phyloP scores from a whole-genome alignment of 2,329 filamentous ascomycete species.

The Fusarium sp. region DNA sequence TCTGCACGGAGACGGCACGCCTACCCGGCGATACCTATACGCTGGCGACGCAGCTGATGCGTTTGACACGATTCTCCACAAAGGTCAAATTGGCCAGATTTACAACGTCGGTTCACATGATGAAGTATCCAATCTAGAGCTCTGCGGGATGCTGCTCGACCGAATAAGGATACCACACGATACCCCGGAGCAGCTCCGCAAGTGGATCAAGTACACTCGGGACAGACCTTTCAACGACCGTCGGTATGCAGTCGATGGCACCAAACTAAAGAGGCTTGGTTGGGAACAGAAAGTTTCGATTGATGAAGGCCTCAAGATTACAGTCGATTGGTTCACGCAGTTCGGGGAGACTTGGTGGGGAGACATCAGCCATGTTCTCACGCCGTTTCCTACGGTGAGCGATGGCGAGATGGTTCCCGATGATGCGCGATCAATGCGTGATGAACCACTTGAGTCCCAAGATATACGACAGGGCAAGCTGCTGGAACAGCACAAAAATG shows the following conservation, averaged over 20 bases:
- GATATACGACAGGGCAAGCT: slow-evolving; percentile 32
- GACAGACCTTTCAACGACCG: slow-evolving; percentile 84
- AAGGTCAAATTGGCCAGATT: slow-evolving; percentile 75
- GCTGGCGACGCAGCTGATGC: slow-evolving; percentile 83
- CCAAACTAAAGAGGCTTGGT: slow-evolving; percentile 72
- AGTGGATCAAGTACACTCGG: slow-evolving; percentile 77
- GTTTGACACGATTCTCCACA: slow-evolving; percentile 85
- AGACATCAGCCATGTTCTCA: slow-evolving; percentile 73
- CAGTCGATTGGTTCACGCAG: slow-evolving; percentile 74
- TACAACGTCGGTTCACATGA: slow-evolving; percentile 86
- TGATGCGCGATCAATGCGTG: slow-evolving; percentile 47
- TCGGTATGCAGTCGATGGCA: slow-evolving; percentile 76
- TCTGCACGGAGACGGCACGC: slow-evolving; percentile 79
- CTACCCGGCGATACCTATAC: slow-evolving; percentile 79
- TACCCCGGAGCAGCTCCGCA: slow-evolving; percentile 62
- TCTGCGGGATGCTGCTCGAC: slow-evolving; percentile 72
- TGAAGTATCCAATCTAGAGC: slow-evolving; percentile 77
- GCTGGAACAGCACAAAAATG: slow-evolving; percentile 17
- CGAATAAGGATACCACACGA: slow-evolving; percentile 67
- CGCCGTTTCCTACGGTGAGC: slow-evolving; percentile 71
- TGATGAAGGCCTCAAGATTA: slow-evolving; percentile 68
- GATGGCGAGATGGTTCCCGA: slow-evolving; percentile 66
- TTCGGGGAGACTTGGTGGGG: slow-evolving; percentile 78
- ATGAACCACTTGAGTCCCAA: slow-evolving; percentile 45
- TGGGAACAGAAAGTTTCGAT: slow-evolving; percentile 76